phyloP scores from a whole-genome alignment of 352 stramenopile genomes.

The Albugo candida region DNA sequence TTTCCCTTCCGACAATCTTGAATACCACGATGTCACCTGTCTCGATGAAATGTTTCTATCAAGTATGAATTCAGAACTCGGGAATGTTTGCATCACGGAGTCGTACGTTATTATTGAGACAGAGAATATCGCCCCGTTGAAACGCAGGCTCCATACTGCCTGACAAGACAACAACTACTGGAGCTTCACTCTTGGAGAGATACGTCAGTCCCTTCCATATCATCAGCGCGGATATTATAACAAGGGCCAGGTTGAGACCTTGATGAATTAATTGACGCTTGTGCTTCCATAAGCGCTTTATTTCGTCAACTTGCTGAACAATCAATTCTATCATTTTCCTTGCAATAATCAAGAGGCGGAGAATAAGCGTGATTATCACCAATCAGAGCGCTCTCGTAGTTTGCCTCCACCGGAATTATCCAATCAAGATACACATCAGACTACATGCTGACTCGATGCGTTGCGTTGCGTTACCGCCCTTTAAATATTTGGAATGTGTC shows the following conservation, averaged over 20 bases:
- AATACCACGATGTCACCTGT: conserved; percentile 89
- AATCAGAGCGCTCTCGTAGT: no score
- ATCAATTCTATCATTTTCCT: conserved; percentile 30
- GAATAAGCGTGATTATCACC: no score
- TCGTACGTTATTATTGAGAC: conserved; percentile 88
- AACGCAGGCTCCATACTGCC: conserved; percentile 99
- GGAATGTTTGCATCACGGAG: neutral
- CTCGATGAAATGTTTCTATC: conserved; percentile 50
- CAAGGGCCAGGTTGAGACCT: conserved; percentile 95
- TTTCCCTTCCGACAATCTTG: conserved; percentile 96
- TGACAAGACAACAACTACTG: conserved; percentile 96
- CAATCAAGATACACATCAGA: no score
- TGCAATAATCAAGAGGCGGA: neutral
- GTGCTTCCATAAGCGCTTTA: conserved; percentile 97
- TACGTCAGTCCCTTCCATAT: conserved; percentile 99
- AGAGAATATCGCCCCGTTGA: conserved; percentile 97
- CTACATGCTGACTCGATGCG: no score
- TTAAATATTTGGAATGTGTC: no score
- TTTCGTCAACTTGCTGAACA: conserved; percentile 83
- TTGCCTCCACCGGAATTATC: no score
- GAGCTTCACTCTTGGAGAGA: conserved; percentile 92
- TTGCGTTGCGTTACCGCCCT: no score
- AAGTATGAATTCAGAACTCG: neutral
- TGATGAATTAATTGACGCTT: conserved; percentile 95
- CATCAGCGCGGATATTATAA: conserved; percentile 97